Evolutionary conservation across 345 rosid genomes (phyloP).

Genomic region (Stellera chamaejasme): DNA sequence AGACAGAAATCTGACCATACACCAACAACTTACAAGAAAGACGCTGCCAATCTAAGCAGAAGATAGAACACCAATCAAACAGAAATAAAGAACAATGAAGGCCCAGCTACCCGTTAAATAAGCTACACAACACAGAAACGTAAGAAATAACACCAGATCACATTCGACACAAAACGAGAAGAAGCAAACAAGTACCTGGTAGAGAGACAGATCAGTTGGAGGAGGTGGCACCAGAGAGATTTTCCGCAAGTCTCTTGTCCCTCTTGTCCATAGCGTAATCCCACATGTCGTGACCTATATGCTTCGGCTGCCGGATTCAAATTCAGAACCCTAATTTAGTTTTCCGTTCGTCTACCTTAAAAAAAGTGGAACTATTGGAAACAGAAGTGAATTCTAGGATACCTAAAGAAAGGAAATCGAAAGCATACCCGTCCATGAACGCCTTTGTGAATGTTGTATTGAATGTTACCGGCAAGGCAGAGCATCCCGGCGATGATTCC

Average conservation of each 20-base stretch:
- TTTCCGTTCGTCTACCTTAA: constrained; percentile 3
- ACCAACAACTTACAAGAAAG: no score
- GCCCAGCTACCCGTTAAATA: no score
- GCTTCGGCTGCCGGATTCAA: constrained; percentile 59
- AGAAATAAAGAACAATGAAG: no score
- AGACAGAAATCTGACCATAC: no score
- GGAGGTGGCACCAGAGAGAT: constrained; percentile 27
- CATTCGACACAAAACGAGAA: no score
- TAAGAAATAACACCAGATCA: no score
- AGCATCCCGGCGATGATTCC: constrained; percentile 97
- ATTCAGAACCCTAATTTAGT: constrained; percentile 1
- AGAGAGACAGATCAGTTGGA: constrained; percentile 15
- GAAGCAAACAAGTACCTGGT: no score
- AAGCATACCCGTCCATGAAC: constrained; percentile 71
- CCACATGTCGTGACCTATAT: constrained; percentile 89
- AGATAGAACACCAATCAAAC: no score
- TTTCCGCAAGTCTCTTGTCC: constrained; percentile 76
- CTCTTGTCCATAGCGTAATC: constrained; percentile 94
- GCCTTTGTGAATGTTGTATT: constrained; percentile 83
- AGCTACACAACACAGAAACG: not conserved
- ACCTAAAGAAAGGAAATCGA: not conserved
- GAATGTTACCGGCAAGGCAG: constrained; percentile 73
- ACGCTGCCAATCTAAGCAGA: no score
- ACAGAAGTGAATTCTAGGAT: constrained; percentile 1
- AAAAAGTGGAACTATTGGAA: not conserved